phyloP scores from a whole-genome alignment of 495 filamentous ascomycete species.

The Hypoxylon fragiforme region DNA sequence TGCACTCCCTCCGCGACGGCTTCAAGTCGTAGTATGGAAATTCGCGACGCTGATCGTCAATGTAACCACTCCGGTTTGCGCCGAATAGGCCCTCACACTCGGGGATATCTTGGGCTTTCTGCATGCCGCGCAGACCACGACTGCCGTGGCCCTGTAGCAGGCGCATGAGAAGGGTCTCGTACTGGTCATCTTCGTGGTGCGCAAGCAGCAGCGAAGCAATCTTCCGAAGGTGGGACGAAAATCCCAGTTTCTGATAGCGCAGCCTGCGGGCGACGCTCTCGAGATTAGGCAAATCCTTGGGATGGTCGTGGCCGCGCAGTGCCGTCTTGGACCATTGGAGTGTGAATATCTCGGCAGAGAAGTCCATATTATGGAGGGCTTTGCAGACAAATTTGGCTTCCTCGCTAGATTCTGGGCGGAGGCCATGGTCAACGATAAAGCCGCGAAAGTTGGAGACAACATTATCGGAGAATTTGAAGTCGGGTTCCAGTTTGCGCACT shows the following conservation, averaged over 20 bases:
- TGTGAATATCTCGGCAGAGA: conserved; percentile 14
- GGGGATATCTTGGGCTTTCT: conserved; percentile 65
- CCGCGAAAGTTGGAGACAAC: conserved; percentile 54
- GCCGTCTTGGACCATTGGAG: conserved; percentile 47
- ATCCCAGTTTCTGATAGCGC: conserved; percentile 71
- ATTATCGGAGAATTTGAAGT: conserved; percentile 43
- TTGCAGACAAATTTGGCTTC: conserved; percentile 67
- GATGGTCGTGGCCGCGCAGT: conserved; percentile 28
- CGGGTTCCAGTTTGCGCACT: conserved; percentile 23
- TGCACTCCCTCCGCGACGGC: conserved; percentile 18
- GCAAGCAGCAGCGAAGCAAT: conserved; percentile 68
- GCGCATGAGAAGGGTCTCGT: conserved; percentile 83
- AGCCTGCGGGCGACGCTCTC: conserved; percentile 77
- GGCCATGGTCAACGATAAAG: conserved; percentile 79
- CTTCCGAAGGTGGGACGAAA: conserved; percentile 52
- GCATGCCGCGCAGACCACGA: conserved; percentile 73
- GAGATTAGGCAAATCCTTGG: conserved; percentile 60
- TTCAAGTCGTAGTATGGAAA: conserved; percentile 37
- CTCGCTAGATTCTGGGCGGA: conserved; percentile 64
- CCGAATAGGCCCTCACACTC: conserved; percentile 78
- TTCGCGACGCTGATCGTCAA: conserved; percentile 41
- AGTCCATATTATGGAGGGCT: conserved; percentile 49
- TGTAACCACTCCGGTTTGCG: conserved; percentile 66
- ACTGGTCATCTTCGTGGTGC: conserved; percentile 85
- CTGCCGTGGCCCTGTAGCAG: conserved; percentile 62